Evolutionary conservation across 2,329 filamentous ascomycete species (phyloP).

Genomic region (Phoma sp.): DNA sequence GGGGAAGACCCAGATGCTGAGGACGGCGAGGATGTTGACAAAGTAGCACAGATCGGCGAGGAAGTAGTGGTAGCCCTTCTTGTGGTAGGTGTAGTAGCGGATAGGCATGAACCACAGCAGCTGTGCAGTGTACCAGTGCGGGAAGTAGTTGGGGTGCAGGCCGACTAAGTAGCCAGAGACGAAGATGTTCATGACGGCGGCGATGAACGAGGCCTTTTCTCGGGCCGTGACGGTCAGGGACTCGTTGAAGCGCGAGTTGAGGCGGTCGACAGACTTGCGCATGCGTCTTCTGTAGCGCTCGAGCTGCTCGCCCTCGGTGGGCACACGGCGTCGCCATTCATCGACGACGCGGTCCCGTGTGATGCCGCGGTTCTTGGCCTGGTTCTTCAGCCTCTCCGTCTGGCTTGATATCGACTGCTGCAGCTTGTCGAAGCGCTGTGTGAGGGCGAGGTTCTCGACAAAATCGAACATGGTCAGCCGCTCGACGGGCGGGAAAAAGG

Average conservation of each 20-base stretch:
- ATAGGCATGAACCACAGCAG: slow-evolving; percentile 97
- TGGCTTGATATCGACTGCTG: slow-evolving; percentile 83
- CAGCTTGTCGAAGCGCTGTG: slow-evolving; percentile 88
- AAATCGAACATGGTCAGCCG: slow-evolving; percentile 90
- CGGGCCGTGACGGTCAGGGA: slow-evolving; percentile 84
- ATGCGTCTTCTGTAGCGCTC: slow-evolving; percentile 89
- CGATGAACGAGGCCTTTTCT: slow-evolving; percentile 96
- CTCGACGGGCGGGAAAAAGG: slow-evolving; percentile 79
- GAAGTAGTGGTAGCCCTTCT: slow-evolving; percentile 88
- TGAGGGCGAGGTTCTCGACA: slow-evolving; percentile 88
- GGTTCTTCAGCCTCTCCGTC: slow-evolving; percentile 83
- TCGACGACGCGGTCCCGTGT: slow-evolving; percentile 91
- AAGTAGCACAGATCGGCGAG: slow-evolving; percentile 98
- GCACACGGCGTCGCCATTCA: slow-evolving; percentile 86
- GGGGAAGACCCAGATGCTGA: slow-evolving; percentile 90
- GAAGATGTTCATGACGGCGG: slow-evolving; percentile 95
- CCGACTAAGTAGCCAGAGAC: slow-evolving; percentile 94
- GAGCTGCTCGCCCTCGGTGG: slow-evolving; percentile 88
- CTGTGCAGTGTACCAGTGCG: slow-evolving; percentile 89
- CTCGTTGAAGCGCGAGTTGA: slow-evolving; percentile 86
- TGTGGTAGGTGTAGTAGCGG: slow-evolving; percentile 87
- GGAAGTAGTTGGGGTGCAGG: slow-evolving; percentile 82
- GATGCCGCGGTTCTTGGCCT: slow-evolving; percentile 76
- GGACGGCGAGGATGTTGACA: slow-evolving; percentile 83
- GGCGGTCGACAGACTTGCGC: slow-evolving; percentile 85